Base-by-base conservation (phyloP, 352 stramenopile genomes). In the Saprolegnia parasitica region DNA sequence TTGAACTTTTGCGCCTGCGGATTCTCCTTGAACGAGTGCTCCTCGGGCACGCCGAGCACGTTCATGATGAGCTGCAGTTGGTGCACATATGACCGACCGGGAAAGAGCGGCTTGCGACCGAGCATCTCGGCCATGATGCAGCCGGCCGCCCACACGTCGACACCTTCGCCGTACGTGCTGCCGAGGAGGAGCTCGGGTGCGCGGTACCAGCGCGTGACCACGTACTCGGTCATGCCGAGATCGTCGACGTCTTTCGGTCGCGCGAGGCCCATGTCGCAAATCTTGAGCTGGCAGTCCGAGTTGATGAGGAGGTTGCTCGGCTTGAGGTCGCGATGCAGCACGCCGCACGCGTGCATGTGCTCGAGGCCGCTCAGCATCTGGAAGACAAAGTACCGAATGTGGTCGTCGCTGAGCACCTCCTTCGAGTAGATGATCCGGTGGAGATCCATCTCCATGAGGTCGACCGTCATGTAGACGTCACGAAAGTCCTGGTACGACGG, bases 201-300 rank as follows among this genome's bases (percentile, higher is more conserved):
- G 32, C 89, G 84, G 66, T 96, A 96, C 88, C 88, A 96, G 42
- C 88, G 78, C 56, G 88, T 96, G 10, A 96, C 88, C 13, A 96
- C 88, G 55, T 96, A 96, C 68, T 96, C 88, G 5, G 89, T 96
- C 81, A 99, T 95, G 29, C 95, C 93, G 8, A 91, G 77, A 56
- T 95, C 87, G 32, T 95, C 85, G 0, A 82, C 78, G 71, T 95
- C 87, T 68, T 87, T 92, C 0, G 86, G 91, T 16, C 96, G 89
- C 40, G 94, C 93, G 11, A 98, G 81, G 23, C 96, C 96, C 50
- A 99, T 90, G 72, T 99, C 96, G 77, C 96, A 98, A 72, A 99
- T 97, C 77, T 98, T 98, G 46, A 99, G 82, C 73, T 98, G 82
- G 61, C 95, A 98, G 72, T 98, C 97, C 20, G 86, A 94, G 72